Base-by-base conservation (phyloP, 2,329 filamentous ascomycete genomes). In the Calcarisporium arbuscula region DNA sequence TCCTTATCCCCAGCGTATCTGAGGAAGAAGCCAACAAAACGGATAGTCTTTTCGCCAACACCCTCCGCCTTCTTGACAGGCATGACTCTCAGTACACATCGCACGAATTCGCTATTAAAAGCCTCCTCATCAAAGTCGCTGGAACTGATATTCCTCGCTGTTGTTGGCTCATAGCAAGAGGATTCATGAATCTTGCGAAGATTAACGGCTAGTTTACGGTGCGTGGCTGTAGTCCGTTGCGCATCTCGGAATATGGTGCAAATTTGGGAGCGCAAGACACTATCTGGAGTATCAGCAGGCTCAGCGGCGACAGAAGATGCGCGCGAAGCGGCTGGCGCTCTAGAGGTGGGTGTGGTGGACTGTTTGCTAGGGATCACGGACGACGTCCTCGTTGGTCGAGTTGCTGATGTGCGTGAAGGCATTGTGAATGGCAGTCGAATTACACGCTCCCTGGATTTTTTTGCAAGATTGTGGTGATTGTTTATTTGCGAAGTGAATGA, bases 1-100 rank as follows among this genome's bases (percentile, higher is more conserved):
- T 88, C 82, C 61, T 80, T 81, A 42, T 80, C 76, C 49, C 72
- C 75, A 16, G 77, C 72, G 52, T 88, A 76, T 44, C 80, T 80
- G 49, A 98, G 63, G 58, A 94, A 98, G 26, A 87, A 67, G n/a
- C 85, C 87, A 42, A 94, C 64, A 55, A 98, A 98, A 29, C 85
- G 77, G 39, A 96, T 76, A 12, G 84, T 74, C 49, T 85, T 80
- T 57, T 96, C 90, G 17, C 88, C 92, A 3, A 85, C 89, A 11
- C 76, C 71, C 62, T 98, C 92, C 23, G 85, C 82, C 68, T 95
- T 96, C 68, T 90, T 94, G 38, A 96, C 80, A 2, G 82, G 77
- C 67, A 98, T 76, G 32, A 90, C 74, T 36, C 88, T 75, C 47
- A 94, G 60, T 17, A 94, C 73, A 53, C 88, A 95, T 53, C 92